Evolutionary conservation across 2,329 filamentous ascomycete species (phyloP).

Genomic region (Clonostachys solani): DNA sequence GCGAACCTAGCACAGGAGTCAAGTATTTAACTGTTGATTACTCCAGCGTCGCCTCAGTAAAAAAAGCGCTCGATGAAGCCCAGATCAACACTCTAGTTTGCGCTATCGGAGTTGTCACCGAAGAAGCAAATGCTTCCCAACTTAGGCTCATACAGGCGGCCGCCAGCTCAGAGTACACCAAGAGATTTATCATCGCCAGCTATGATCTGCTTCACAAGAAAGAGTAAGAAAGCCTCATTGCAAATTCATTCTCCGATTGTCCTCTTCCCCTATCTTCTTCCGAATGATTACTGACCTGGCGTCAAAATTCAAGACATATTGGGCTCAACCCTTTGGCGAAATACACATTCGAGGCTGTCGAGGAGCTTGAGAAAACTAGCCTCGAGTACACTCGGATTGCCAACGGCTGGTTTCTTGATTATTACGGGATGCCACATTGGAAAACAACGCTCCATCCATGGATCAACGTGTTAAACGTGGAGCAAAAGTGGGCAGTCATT

Average conservation of each 20-base stretch:
- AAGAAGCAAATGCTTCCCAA: constrained; percentile 10
- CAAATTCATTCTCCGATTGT: too few relatives aligned
- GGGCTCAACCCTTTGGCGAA: constrained; percentile 8
- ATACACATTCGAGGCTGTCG: constrained; percentile 14
- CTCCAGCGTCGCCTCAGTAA: background rate
- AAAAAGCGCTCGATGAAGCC: background rate
- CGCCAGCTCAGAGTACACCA: background rate
- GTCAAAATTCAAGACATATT: constrained; percentile 7
- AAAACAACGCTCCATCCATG: constrained; percentile 11
- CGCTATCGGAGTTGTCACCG: constrained; percentile 10
- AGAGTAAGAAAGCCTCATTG: constrained; percentile 4
- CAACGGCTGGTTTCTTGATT: constrained; percentile 17
- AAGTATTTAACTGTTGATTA: background rate
- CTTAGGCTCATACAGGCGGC: constrained; percentile 10
- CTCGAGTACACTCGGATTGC: constrained; percentile 10
- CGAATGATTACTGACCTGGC: background rate
- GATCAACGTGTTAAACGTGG: constrained; percentile 14
- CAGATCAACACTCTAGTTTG: constrained; percentile 1
- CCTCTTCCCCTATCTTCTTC: too few relatives aligned
- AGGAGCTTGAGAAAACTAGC: constrained; percentile 1
- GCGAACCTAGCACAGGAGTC: background rate
- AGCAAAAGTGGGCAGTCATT: constrained; percentile 12
- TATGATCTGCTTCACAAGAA: constrained; percentile 13
- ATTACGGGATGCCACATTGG: constrained; percentile 15
- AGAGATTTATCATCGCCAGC: constrained; percentile 12